Base-by-base conservation (phyloP, 164 flowering plant genomes). In the Macadamia tetraphylla region DNA sequence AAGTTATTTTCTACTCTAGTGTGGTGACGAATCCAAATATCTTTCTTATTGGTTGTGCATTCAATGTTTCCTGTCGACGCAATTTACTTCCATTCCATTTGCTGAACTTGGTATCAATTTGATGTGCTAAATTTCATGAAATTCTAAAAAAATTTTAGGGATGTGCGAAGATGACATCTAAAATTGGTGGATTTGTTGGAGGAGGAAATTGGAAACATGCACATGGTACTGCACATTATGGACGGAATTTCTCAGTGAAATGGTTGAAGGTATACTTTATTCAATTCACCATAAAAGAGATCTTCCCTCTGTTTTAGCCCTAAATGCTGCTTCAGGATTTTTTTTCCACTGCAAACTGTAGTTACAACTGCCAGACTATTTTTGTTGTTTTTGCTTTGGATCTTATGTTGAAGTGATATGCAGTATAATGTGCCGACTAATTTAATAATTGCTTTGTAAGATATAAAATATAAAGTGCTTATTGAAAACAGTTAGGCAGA, bases 171-270 rank as follows among this genome's bases (percentile, higher is more conserved):
- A 95, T 95, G 99, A 89, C 88, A 74, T 90, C 98, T 48, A 88
- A 87, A 83, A 95, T 92, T 81, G 99, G 99, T 74, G 99, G 91
- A 12, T 81, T 75, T 74, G 86, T 85, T 74, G 89, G 85, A 62
- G 99, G 97, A 55, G 99, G 99, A 32, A 92, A 92, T 62, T 95
- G 99, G 99, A 95, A 95, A 77, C 85, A 92, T 84, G 91, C 90
- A 17, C 99, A 95, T 81, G 99, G 99, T 74, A 89, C 98, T 70
- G 96, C 98, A 74, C 99, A 92, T 75, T 95, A 89, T 83, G 99
- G 99, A 58, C 85, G 98, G 44, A 95, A 95, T 80, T 92, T 95
- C 81, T 85, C 91, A 0, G 85, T 90, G 66, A 91, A 91, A 82
- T 95, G 99, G 99, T 76, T 91, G 46, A 94, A 94, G 95, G 98